These are phyloP conservation scores for Tilletia caries DNA, from an alignment of 1,284 basidiomycete species.

Conservation along the genomic window DNA sequence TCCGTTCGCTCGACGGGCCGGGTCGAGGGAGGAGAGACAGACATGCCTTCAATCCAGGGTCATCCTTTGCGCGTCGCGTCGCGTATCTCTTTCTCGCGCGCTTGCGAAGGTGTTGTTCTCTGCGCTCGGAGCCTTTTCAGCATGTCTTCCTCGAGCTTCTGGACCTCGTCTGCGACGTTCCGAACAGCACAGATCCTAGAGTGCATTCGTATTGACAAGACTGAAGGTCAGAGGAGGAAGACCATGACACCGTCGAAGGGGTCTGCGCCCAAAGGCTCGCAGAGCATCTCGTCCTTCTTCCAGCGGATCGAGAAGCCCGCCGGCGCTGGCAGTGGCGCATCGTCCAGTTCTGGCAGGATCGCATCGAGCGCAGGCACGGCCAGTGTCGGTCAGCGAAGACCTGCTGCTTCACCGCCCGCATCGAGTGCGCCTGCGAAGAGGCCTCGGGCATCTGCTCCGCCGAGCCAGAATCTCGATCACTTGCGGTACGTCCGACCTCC, in stretches of 20 bases:
- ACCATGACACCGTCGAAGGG: not conserved
- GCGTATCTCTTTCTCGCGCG: no score
- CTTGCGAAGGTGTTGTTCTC: no score
- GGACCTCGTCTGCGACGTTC: no score
- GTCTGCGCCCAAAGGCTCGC: not conserved
- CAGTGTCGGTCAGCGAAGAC: not conserved
- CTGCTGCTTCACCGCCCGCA: not conserved
- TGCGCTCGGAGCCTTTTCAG: not conserved
- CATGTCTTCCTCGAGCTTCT: not conserved
- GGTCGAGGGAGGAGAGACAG: no score
- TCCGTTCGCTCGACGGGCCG: no score
- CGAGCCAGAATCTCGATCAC: not conserved
- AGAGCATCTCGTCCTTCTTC: constrained; percentile 11
- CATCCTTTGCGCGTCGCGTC: no score
- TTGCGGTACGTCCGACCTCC: not conserved
- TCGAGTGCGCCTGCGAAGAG: not conserved
- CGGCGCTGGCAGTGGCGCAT: not conserved
- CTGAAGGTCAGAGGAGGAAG: no score
- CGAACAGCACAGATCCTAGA: no score
- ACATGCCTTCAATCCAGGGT: no score
- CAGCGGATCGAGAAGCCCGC: not conserved
- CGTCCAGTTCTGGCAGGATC: not conserved
- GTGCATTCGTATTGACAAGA: no score
- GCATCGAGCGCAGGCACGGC: not conserved
- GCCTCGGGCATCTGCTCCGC: not conserved